phyloP scores from a whole-genome alignment of 495 filamentous ascomycete species.

The Penicilliopsis zonata region DNA sequence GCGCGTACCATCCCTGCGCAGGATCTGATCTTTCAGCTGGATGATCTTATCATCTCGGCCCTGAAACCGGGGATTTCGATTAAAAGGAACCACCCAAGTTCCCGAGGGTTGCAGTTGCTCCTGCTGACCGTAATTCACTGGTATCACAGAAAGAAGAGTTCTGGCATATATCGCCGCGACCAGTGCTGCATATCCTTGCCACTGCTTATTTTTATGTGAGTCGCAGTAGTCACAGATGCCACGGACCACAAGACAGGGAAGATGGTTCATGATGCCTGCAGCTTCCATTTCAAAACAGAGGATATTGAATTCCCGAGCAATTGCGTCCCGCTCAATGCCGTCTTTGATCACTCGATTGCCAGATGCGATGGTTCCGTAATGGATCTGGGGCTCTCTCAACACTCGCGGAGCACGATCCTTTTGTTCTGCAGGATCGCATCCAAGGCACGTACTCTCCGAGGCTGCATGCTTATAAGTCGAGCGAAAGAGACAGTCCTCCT shows the following conservation, averaged over 20 bases:
- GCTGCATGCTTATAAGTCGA: constrained; percentile 13
- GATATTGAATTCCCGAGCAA: constrained; percentile 14
- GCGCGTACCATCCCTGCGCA: constrained; percentile 4
- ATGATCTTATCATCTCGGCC: constrained; percentile 9
- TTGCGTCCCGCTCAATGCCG: constrained; percentile 5
- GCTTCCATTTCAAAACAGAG: constrained; percentile 24
- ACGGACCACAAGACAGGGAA: constrained; percentile 17
- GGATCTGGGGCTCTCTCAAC: constrained; percentile 6
- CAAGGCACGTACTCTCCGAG: constrained; percentile 6
- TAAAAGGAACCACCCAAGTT: constrained; percentile 8
- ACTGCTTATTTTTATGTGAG: constrained; percentile 19
- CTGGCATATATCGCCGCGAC: constrained; percentile 12
- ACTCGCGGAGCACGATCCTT: constrained; percentile 4
- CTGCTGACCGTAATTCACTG: neutral
- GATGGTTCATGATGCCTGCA: constrained; percentile 12
- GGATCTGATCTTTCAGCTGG: constrained; percentile 9
- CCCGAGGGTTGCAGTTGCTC: neutral
- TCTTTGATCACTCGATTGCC: constrained; percentile 7
- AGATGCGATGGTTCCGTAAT: constrained; percentile 28
- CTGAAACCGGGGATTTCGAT: constrained; percentile 11
- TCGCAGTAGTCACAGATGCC: constrained; percentile 26
- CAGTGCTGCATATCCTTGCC: constrained; percentile 21
- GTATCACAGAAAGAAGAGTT: constrained; percentile 1
- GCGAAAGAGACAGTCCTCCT: constrained; percentile 17
- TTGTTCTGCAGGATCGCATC: constrained; percentile 7